A percentile compares a stretch with the other conserved stretches of the same genome.
Evolutionary conservation across 2,329 filamentous ascomycete genomes (phyloP).

Genomic region (Colletotrichum sansevieriae): DNA sequence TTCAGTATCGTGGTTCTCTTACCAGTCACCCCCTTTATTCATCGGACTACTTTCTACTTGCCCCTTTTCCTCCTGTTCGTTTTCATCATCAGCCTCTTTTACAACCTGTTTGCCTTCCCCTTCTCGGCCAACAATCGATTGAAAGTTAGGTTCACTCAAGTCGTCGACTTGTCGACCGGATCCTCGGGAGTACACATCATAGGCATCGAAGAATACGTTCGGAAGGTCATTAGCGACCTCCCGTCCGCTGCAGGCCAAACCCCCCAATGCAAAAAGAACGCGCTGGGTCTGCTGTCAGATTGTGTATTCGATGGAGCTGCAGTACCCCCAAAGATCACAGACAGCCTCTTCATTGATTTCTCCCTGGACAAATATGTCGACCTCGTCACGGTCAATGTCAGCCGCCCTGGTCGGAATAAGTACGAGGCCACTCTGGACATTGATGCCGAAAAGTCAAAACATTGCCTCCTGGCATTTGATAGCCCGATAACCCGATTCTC

Average conservation of each 20-base stretch:
- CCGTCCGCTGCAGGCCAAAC: constrained; percentile 77
- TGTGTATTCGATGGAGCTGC: constrained; percentile 78
- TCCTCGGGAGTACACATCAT: constrained; percentile 76
- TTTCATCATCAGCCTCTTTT: constrained; percentile 76
- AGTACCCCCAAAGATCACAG: constrained; percentile 65
- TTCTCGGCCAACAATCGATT: constrained; percentile 84
- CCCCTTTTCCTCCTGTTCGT: constrained; percentile 82
- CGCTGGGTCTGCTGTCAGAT: constrained; percentile 63
- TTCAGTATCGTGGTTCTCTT: constrained; percentile 80
- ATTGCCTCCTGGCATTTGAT: constrained; percentile 81
- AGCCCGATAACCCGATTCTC: constrained; percentile 73
- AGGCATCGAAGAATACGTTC: constrained; percentile 77
- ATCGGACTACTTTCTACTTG: constrained; percentile 86
- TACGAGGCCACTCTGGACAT: constrained; percentile 74
- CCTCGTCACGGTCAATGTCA: constrained; percentile 77
- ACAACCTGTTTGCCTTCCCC: constrained; percentile 89
- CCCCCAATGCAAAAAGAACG: constrained; percentile 64
- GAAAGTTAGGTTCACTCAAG: constrained; percentile 90
- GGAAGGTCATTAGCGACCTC: constrained; percentile 74
- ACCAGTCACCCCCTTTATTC: constrained; percentile 85
- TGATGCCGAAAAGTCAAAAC: constrained; percentile 79
- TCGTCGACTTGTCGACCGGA: constrained; percentile 77
- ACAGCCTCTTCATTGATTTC: constrained; percentile 54
- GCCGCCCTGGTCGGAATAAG: constrained; percentile 47
- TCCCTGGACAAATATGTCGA: constrained; percentile 56